These are phyloP conservation scores for Vitis rupestris DNA, from an alignment of 164 flowering plant species.

Conservation along the genomic window DNA sequence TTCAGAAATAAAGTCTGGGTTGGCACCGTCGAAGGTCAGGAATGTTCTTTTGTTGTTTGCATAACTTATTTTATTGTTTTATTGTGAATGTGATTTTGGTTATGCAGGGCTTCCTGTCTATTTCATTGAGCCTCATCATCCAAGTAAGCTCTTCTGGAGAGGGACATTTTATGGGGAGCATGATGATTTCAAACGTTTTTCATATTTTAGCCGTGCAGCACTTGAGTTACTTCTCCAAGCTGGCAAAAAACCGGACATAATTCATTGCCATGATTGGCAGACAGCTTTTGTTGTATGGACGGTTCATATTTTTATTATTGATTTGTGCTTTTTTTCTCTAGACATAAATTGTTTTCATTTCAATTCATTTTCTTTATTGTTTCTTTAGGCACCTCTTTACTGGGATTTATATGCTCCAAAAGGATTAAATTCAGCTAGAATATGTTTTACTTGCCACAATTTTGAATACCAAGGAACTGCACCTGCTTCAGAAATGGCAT, in stretches of 20 bases:
- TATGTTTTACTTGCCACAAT: constrained; percentile 98
- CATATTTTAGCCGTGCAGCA: constrained; percentile 96
- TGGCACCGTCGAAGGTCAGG: constrained; percentile 84
- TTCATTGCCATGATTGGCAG: constrained; percentile 99
- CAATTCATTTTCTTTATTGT: neutral
- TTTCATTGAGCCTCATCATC: constrained; percentile 95
- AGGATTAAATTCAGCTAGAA: constrained; percentile 89
- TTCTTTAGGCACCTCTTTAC: constrained; percentile 83
- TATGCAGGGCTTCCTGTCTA: constrained; percentile 94
- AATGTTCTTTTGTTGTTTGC: neutral
- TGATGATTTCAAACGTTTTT: constrained; percentile 94
- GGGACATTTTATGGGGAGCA: constrained; percentile 89
- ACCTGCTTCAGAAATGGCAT: constrained; percentile 77
- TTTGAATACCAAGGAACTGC: constrained; percentile 96
- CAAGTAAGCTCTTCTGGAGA: constrained; percentile 84
- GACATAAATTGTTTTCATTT: neutral
- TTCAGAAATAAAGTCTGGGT: constrained; percentile 87
- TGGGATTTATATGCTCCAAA: constrained; percentile 92
- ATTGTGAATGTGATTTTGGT: constrained; percentile 11
- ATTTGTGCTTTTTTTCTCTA: neutral
- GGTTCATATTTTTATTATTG: constrained; percentile 1
- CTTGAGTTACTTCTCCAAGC: constrained; percentile 87
- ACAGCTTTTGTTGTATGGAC: constrained; percentile 88
- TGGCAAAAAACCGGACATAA: constrained; percentile 95
- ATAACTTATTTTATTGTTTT: neutral